These are phyloP conservation scores for Curvularia spicifera DNA, from an alignment of 2,329 filamentous ascomycete genomes.

Conservation along the genomic window DNA sequence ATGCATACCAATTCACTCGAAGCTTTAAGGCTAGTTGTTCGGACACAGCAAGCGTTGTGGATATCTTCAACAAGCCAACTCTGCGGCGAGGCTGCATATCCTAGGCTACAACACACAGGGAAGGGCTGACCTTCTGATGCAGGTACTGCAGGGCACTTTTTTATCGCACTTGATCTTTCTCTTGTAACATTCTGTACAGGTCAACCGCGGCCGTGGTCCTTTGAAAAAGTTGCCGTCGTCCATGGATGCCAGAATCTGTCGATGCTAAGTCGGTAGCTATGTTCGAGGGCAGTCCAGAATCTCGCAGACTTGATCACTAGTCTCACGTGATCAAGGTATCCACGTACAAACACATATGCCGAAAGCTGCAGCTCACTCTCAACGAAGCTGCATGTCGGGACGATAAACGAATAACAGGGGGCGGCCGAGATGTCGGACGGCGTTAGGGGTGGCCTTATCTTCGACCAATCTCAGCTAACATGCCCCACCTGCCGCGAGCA, in stretches of 20 bases:
- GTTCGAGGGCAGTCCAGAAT: not conserved
- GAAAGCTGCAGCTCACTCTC: not conserved
- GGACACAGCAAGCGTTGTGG: not conserved
- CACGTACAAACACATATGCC: not conserved
- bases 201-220: slow-evolving; percentile 27
- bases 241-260: slow-evolving; percentile 10
- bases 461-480: not conserved
- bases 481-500: slow-evolving; percentile 8
- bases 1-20: not conserved
- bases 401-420: slow-evolving; percentile 1
- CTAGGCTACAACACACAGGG: not conserved
- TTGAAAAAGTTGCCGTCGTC: slow-evolving; percentile 13
- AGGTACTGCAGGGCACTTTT: slow-evolving; percentile 51
- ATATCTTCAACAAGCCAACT: not conserved
- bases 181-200: slow-evolving; percentile 41
- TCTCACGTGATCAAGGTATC: not conserved
- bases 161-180: slow-evolving; percentile 53
- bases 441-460: slow-evolving; percentile 1
- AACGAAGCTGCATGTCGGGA: not conserved
- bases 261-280: not conserved
- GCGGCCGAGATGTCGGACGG: slow-evolving; percentile 10
- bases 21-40: not conserved
- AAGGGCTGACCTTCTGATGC: slow-evolving; percentile 40
- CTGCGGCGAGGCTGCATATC: not conserved
- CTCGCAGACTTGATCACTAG: not conserved